These are phyloP conservation scores for Silene conica DNA, from an alignment of 148 eudicot species.

Conservation along the genomic window DNA sequence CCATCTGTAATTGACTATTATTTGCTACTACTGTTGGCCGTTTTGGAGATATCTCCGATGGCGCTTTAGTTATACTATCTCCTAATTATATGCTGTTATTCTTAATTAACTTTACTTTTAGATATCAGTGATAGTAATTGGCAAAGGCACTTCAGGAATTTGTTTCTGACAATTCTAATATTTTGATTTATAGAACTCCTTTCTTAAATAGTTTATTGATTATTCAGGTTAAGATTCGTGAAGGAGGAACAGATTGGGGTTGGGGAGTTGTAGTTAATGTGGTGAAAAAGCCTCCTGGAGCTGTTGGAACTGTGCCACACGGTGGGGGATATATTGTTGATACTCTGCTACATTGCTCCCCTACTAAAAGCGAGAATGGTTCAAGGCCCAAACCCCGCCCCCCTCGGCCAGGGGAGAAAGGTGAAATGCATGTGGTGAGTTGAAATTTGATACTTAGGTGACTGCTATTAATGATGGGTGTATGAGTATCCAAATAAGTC, in stretches of 20 bases:
- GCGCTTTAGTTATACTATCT: neutral
- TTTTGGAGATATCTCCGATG: neutral
- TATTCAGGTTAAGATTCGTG: conserved; percentile 72
- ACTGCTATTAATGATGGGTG: neutral
- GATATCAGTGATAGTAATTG: neutral
- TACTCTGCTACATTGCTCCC: conserved; percentile 87
- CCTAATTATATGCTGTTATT: neutral
- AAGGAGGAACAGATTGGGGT: conserved; percentile 96
- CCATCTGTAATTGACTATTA: conserved; percentile 15
- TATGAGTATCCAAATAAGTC: neutral
- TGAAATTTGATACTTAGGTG: neutral
- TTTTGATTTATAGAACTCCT: neutral
- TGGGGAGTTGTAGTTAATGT: conserved; percentile 99
- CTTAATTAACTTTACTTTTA: neutral
- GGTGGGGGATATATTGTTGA: conserved; percentile 84
- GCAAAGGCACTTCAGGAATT: neutral
- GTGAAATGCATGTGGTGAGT: conserved; percentile 99
- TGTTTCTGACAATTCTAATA: neutral
- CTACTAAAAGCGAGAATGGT: conserved; percentile 82
- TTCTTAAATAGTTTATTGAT: conserved; percentile 1
- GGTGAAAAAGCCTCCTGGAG: conserved; percentile 64
- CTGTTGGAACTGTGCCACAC: conserved; percentile 52
- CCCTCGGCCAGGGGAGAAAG: conserved; percentile 95
- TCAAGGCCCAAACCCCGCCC: conserved; percentile 90
- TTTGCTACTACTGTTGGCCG: neutral